A percentile compares a stretch with the other conserved stretches of the same genome.
Conservation (phyloP, 306 rosid species). For the Trifolium subterraneum region DNA sequence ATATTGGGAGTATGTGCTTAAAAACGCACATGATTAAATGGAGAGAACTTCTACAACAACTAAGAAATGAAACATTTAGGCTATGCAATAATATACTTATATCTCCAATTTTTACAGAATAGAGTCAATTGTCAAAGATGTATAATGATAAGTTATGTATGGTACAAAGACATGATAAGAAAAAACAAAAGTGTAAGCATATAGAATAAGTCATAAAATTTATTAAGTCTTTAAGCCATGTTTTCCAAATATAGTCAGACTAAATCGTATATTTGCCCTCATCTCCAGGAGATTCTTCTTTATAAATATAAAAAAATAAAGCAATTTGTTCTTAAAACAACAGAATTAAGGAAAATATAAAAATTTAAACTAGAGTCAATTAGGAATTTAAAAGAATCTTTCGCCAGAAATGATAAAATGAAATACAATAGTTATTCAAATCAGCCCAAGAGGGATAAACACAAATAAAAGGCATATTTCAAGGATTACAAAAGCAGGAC, state of each 20-base stretch:
- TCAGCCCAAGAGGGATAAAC: constrained; percentile 5
- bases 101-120: not conserved
- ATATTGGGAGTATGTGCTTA: not conserved
- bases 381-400: constrained; percentile 25
- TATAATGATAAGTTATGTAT: not conserved
- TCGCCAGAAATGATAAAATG: not conserved
- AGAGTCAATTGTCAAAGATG: not conserved
- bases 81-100: not conserved
- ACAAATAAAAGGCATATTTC: constrained; percentile 26
- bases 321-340: not conserved
- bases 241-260: not conserved
- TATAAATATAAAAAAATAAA: not conserved
- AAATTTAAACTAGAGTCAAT: constrained; percentile 18
- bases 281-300: constrained; percentile 4
- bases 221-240: not conserved
- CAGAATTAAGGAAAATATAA: constrained; percentile 17
- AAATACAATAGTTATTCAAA: constrained; percentile 25
- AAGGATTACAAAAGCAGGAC: constrained; percentile 26
- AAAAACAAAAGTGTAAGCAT: constrained; percentile 23
- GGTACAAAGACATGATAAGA: not conserved
- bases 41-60: not conserved
- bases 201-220: constrained; percentile 5
- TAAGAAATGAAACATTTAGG: not conserved
- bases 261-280: not conserved
- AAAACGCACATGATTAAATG: not conserved